Percentiles rank a stretch among this genome's conserved stretches.
Conservation (phyloP, 257 asterid species). For the Solanum pinnatisectum region DNA sequence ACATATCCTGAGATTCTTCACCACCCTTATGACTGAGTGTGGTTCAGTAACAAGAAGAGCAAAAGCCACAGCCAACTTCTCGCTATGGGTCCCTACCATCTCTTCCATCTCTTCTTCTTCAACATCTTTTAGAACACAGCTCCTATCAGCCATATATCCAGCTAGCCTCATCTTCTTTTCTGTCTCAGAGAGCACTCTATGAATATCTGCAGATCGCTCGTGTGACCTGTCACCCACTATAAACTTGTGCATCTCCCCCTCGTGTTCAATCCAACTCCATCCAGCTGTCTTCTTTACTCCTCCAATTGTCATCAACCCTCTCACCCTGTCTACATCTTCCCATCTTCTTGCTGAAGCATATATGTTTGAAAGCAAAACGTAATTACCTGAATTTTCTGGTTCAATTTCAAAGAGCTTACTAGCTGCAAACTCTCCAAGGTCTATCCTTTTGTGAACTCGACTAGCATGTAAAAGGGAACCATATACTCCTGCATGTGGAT, state of each 20-base stretch:
- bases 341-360: constrained; percentile 51
- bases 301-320: constrained; percentile 40
- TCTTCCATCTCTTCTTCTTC: constrained; percentile 70
- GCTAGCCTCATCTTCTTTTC: constrained; percentile 28
- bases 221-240: constrained; percentile 38
- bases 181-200: constrained; percentile 20
- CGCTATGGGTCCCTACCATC: constrained; percentile 56
- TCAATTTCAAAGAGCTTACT: constrained; percentile 52
- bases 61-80: constrained; percentile 55
- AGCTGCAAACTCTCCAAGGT: constrained; percentile 60
- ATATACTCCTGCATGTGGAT: constrained; percentile 43
- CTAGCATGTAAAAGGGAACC: constrained; percentile 61
- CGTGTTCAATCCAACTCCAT: constrained; percentile 61
- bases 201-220: constrained; percentile 28
- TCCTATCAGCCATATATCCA: constrained; percentile 47
- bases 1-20: constrained; percentile 62
- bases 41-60: constrained; percentile 38
- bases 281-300: constrained; percentile 39
- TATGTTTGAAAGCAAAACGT: constrained; percentile 43
- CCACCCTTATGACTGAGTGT: constrained; percentile 34
- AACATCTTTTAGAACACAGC: constrained; percentile 45
- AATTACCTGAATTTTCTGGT: constrained; percentile 51
- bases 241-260: constrained; percentile 36
- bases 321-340: constrained; percentile 46
- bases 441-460: constrained; percentile 46